phyloP scores from a whole-genome alignment of 2,329 filamentous ascomycete genomes.

The Laburnicola sp. region DNA sequence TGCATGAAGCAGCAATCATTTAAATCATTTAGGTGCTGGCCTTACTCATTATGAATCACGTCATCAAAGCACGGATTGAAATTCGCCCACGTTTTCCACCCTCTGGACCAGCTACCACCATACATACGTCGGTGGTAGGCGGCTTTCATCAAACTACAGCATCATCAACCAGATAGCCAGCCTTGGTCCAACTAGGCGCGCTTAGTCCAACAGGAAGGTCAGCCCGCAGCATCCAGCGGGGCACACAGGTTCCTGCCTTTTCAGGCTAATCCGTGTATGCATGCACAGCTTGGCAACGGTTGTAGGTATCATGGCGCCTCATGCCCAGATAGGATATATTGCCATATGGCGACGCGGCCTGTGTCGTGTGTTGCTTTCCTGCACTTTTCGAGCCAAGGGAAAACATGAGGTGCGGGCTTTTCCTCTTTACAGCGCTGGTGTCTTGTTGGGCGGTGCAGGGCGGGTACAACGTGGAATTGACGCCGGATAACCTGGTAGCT shows the following conservation, averaged over 20 bases:
- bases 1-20: too few relatives aligned
- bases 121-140: too few relatives aligned
- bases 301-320: background rate
- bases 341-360: background rate
- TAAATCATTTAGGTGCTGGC: too few relatives aligned
- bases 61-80: too few relatives aligned
- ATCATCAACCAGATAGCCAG: too few relatives aligned
- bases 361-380: background rate
- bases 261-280: background rate
- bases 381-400: background rate
- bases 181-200: constrained; percentile 5
- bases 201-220: constrained; percentile 8
- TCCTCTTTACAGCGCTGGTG: background rate
- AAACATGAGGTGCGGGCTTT: background rate
- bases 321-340: background rate
- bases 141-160: too few relatives aligned
- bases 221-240: too few relatives aligned
- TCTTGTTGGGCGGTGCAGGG: background rate
- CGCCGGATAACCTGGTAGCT: background rate
- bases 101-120: too few relatives aligned
- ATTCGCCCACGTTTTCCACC: too few relatives aligned
- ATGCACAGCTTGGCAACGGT: background rate
- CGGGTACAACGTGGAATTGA: background rate
- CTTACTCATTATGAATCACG: too few relatives aligned
- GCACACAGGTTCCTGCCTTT: constrained; percentile 5